phyloP scores from a whole-genome alignment of 306 rosid species.

The Quercus aquifolioides region DNA sequence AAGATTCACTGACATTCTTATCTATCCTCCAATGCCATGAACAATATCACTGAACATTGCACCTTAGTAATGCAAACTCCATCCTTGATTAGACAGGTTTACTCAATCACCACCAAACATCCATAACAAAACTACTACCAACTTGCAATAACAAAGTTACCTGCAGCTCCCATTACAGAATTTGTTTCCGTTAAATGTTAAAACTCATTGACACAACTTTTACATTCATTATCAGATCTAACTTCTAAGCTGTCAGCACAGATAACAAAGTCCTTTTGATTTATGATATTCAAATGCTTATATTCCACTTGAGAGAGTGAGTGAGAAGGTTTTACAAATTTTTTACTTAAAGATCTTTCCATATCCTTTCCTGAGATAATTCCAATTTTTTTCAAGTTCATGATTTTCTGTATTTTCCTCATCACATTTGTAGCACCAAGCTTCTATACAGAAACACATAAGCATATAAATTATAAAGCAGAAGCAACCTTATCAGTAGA shows the following conservation, averaged over 20 bases:
- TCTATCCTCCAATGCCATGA: not conserved
- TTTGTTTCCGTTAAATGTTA: too few relatives aligned
- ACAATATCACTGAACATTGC: not conserved
- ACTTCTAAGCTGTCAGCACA: not conserved
- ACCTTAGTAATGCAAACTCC: not conserved
- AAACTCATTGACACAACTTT: not conserved
- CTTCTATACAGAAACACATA: not conserved
- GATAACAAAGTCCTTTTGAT: not conserved
- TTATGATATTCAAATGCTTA: not conserved
- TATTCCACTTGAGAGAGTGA: not conserved
- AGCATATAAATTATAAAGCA: not conserved
- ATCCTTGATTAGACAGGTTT: not conserved
- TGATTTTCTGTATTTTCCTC: not conserved
- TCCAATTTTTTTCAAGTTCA: not conserved
- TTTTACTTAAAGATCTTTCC: not conserved
- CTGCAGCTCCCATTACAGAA: not conserved
- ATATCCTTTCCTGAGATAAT: not conserved
- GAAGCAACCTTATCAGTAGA: not conserved
- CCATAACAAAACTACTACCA: not conserved
- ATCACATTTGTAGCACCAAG: not conserved
- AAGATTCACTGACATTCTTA: not conserved
- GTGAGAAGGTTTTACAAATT: not conserved
- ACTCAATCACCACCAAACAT: not conserved
- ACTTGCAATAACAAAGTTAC: not conserved
- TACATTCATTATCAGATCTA: not conserved